These are phyloP conservation scores for Oryza officinalis DNA, from an alignment of 176 grass and related monocot species.

Conservation along the genomic window DNA sequence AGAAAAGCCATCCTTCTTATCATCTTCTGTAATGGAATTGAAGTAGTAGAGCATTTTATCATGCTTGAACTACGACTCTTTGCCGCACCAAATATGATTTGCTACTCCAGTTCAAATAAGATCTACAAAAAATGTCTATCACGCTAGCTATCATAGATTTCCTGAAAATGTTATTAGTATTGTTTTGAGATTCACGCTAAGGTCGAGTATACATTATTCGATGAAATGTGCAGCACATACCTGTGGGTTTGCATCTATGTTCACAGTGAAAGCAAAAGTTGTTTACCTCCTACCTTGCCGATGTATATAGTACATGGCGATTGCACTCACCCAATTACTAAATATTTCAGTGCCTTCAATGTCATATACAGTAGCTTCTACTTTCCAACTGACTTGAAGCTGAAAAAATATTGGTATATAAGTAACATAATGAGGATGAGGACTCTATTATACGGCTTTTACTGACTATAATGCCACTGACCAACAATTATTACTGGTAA, in stretches of 20 bases:
- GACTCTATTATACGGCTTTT: slow-evolving; percentile 13
- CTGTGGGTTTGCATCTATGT: neutral
- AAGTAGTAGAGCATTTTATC: neutral
- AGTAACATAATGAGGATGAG: neutral
- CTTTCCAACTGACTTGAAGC: slow-evolving; percentile 8
- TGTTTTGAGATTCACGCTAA: neutral
- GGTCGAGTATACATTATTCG: neutral
- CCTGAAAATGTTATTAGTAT: neutral
- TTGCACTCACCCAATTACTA: neutral
- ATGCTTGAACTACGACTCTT: neutral
- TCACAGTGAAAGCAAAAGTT: neutral
- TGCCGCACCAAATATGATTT: neutral
- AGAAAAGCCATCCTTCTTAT: too few species aligned
- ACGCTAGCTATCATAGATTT: neutral
- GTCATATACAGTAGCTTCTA: neutral
- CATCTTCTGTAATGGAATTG: neutral
- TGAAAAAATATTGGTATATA: neutral
- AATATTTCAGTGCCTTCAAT: neutral
- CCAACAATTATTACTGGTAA: neutral
- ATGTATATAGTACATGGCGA: neutral
- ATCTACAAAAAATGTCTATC: neutral
- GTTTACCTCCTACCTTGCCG: too few species aligned
- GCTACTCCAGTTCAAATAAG: neutral
- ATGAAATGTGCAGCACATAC: neutral
- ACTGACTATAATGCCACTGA: neutral